Conservation (phyloP, 345 rosid species). For the Angophora floribunda region DNA sequence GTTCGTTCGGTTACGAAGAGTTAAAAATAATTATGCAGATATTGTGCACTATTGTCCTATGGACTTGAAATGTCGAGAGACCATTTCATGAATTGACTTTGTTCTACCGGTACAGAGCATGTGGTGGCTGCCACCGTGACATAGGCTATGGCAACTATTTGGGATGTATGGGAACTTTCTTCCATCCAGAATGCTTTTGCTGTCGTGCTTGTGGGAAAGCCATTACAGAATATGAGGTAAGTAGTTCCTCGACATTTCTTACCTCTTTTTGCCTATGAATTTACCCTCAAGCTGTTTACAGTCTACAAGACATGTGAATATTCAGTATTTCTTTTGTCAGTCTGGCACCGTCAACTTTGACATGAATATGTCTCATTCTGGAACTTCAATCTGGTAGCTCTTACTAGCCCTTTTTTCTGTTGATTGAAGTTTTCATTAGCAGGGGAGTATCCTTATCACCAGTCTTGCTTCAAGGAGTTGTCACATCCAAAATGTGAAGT, state of each 20-base stretch:
- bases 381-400: background rate
- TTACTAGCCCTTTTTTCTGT: conserved; percentile 14
- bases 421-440: conserved; percentile 30
- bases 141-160: conserved; percentile 69
- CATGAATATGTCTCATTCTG: background rate
- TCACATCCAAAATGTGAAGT: conserved; percentile 97
- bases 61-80: background rate
- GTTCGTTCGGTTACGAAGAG: background rate
- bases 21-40: background rate
- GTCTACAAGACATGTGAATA: background rate
- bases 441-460: conserved; percentile 73
- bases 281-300: background rate
- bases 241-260: background rate
- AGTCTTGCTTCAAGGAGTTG: conserved; percentile 81
- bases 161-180: conserved; percentile 74
- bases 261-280: background rate
- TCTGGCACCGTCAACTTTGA: background rate
- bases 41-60: background rate
- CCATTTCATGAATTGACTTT: background rate
- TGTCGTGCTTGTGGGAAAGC: conserved; percentile 63
- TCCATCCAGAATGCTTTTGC: conserved; percentile 86
- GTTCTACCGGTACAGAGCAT: conserved; percentile 29
- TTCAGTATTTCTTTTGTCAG: background rate
- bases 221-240: conserved; percentile 81
- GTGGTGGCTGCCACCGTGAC: conserved; percentile 65